These are phyloP conservation scores for Desmodesmus armatus DNA, from an alignment of 139 green algal genomes.

Conservation along the genomic window DNA sequence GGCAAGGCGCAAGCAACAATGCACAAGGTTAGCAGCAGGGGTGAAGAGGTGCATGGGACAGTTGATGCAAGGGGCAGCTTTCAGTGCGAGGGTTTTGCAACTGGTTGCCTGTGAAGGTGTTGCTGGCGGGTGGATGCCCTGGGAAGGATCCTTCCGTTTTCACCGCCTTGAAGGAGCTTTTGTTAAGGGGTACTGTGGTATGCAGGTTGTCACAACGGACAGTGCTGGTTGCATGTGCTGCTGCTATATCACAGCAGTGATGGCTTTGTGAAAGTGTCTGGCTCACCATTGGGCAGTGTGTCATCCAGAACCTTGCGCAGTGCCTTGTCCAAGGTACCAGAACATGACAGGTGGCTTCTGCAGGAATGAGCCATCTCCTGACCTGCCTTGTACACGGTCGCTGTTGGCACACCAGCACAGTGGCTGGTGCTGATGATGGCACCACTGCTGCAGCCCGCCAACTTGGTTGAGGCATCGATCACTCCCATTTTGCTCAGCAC, in stretches of 20 bases:
- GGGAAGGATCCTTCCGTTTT: too few species aligned
- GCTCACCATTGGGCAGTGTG: not conserved
- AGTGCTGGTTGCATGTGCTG: too few species aligned
- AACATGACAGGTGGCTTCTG: not conserved
- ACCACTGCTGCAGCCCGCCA: slow-evolving; percentile 1
- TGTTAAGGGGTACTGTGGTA: too few species aligned
- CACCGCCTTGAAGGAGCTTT: too few species aligned
- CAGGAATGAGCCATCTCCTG: not conserved
- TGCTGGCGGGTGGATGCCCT: too few species aligned
- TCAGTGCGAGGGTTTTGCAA: too few species aligned
- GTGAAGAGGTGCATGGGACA: too few species aligned
- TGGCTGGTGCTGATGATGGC: slow-evolving; percentile 10
- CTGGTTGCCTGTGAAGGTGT: too few species aligned
- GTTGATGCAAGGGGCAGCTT: too few species aligned
- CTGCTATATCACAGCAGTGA: not conserved
- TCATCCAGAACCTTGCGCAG: not conserved
- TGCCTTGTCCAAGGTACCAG: not conserved
- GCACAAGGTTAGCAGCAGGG: too few species aligned
- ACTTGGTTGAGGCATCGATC: not conserved
- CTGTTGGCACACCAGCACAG: not conserved
- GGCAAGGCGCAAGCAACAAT: too few species aligned
- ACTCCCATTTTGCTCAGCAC: not conserved
- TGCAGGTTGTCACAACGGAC: too few species aligned
- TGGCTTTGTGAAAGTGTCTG: not conserved
- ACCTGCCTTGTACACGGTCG: not conserved